These are phyloP conservation scores for Dendrobium catenatum DNA, from an alignment of 106 monocot genomes.

Conservation along the genomic window DNA sequence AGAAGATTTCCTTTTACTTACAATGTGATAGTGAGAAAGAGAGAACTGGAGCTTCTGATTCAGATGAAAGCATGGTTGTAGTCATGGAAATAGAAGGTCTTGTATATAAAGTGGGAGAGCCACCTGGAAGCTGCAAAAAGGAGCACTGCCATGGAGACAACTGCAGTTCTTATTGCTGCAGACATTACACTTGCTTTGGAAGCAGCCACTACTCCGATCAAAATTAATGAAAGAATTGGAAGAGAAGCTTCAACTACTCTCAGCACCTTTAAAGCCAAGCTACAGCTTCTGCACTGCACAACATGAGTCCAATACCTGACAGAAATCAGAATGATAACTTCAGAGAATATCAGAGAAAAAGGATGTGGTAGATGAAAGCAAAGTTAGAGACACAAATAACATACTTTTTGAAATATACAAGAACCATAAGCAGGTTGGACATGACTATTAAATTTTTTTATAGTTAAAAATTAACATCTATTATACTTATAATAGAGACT, in stretches of 20 bases:
- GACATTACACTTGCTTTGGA: constrained; percentile 38
- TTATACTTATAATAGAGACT: too few species aligned
- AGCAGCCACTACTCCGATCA: constrained; percentile 56
- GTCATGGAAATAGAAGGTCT: constrained; percentile 88
- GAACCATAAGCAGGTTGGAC: too few species aligned
- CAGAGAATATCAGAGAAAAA: neutral
- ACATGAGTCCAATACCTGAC: constrained; percentile 80
- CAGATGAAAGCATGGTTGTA: constrained; percentile 78
- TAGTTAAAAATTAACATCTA: too few species aligned
- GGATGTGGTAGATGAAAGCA: too few species aligned
- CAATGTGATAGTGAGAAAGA: neutral
- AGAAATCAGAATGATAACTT: neutral
- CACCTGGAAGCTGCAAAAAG: constrained; percentile 64
- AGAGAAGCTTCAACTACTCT: constrained; percentile 52
- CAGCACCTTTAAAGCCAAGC: constrained; percentile 44
- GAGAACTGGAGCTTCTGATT: neutral
- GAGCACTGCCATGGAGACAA: constrained; percentile 42
- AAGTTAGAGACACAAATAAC: too few species aligned
- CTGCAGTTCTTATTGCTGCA: constrained; percentile 24
- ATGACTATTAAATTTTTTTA: too few species aligned
- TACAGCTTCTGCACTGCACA: constrained; percentile 77
- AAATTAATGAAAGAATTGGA: constrained; percentile 50
- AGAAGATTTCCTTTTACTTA: too few species aligned
- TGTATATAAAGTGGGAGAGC: constrained; percentile 74
- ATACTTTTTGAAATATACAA: too few species aligned